Evolutionary conservation across 2,329 filamentous ascomycete genomes (phyloP).

Genomic region (Aspergillus persii): DNA sequence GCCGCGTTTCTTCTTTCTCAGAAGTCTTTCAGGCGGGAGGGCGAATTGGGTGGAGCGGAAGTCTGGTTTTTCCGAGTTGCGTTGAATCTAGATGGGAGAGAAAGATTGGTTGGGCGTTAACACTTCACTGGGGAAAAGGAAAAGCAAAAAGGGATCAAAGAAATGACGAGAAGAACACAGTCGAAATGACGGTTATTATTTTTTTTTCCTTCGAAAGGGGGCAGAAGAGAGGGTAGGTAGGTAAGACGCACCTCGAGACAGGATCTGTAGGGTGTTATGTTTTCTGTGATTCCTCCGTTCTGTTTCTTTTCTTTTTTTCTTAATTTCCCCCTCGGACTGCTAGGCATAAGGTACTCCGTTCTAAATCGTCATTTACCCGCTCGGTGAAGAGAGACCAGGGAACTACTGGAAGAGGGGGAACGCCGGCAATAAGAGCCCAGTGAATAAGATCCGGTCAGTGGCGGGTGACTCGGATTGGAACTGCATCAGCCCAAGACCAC

Average conservation of each 20-base stretch:
- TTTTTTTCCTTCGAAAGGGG: neutral
- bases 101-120: conserved; percentile 9
- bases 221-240: neutral
- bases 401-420: conserved; percentile 6
- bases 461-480: neutral
- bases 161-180: neutral
- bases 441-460: neutral
- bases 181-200: too few relatives aligned
- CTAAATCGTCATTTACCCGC: neutral
- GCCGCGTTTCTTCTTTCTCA: conserved; percentile 22
- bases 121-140: neutral
- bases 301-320: conserved; percentile 3
- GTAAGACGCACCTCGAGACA: conserved; percentile 15
- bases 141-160: neutral
- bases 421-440: neutral
- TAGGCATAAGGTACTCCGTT: neutral
- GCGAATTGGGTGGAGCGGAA: conserved; percentile 27
- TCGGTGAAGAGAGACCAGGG: neutral
- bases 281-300: neutral
- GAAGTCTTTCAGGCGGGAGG: conserved; percentile 25
- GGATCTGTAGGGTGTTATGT: neutral
- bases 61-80: conserved; percentile 32
- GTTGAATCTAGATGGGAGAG: conserved; percentile 10
- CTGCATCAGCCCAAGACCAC: neutral
- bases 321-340: neutral